phyloP scores from a whole-genome alignment of 2,329 filamentous ascomycete species.

The Nannizziopsis barbatae region DNA sequence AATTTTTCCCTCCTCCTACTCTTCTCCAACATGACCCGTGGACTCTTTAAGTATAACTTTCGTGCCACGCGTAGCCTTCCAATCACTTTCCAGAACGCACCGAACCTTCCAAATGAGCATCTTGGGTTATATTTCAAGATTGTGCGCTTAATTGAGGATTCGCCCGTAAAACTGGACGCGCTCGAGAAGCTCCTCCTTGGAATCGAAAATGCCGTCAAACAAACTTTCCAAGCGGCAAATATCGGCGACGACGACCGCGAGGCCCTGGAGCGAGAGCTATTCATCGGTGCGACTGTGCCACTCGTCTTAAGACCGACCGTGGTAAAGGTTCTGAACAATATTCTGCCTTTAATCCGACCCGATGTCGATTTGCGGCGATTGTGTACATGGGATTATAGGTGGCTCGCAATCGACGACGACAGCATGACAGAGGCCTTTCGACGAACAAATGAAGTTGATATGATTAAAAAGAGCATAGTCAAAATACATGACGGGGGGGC shows the following conservation, averaged over 20 bases:
- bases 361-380: slow-evolving; percentile 55
- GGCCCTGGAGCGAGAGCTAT: slow-evolving; percentile 42
- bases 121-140: slow-evolving; percentile 42
- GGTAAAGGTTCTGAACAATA: slow-evolving; percentile 38
- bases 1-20: slow-evolving; percentile 43
- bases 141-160: slow-evolving; percentile 41
- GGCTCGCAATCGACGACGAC: slow-evolving; percentile 56
- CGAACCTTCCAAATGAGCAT: slow-evolving; percentile 29
- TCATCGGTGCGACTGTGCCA: slow-evolving; percentile 43
- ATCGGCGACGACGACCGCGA: slow-evolving; percentile 38
- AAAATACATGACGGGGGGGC: slow-evolving; percentile 10
- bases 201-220: slow-evolving; percentile 54
- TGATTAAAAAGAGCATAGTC: slow-evolving; percentile 39
- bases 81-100: slow-evolving; percentile 34
- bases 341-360: slow-evolving; percentile 46
- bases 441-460: slow-evolving; percentile 48
- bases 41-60: slow-evolving; percentile 58
- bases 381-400: slow-evolving; percentile 60
- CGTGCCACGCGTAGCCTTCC: slow-evolving; percentile 51
- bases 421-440: slow-evolving; percentile 48
- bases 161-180: slow-evolving; percentile 48
- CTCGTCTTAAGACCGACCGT: slow-evolving; percentile 41
- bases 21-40: slow-evolving; percentile 62
- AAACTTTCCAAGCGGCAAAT: slow-evolving; percentile 42
- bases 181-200: slow-evolving; percentile 55